These are phyloP conservation scores for Xylaria bambusicola DNA, from an alignment of 495 filamentous ascomycete species.

Conservation along the genomic window DNA sequence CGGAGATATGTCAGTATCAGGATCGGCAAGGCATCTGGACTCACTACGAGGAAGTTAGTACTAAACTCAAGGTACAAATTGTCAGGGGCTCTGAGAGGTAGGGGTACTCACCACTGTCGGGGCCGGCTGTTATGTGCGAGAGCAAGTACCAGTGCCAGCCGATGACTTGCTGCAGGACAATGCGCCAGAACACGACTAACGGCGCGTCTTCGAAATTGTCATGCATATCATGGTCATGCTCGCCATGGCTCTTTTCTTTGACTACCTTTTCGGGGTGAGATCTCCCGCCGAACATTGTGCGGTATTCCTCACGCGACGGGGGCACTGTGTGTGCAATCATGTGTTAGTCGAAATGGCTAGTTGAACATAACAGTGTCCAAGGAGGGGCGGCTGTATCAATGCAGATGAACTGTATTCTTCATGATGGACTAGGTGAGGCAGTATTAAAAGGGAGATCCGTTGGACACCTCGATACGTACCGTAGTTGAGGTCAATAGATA, in stretches of 20 bases:
- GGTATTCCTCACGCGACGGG: slow-evolving; percentile 39
- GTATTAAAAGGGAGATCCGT: not conserved
- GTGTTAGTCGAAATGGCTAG: not conserved
- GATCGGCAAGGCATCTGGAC: not conserved
- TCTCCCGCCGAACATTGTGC: slow-evolving; percentile 31
- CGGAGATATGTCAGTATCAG: too few relatives aligned
- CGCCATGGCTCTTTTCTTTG: not conserved
- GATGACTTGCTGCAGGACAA: slow-evolving; percentile 53
- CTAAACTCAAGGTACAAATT: not conserved
- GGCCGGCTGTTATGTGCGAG: slow-evolving; percentile 55
- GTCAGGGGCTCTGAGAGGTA: not conserved
- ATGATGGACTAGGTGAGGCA: slow-evolving; percentile 50
- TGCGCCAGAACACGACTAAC: slow-evolving; percentile 45
- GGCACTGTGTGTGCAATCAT: slow-evolving; percentile 37
- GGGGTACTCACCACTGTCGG: slow-evolving; percentile 28
- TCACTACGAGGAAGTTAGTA: not conserved
- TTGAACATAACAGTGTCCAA: too few relatives aligned
- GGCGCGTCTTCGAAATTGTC: slow-evolving; percentile 56
- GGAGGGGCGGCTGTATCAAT: too few relatives aligned
- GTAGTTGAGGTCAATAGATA: slow-evolving; percentile 59
- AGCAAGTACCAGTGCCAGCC: slow-evolving; percentile 58
- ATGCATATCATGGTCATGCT: slow-evolving; percentile 38
- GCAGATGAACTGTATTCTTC: slow-evolving; percentile 16
- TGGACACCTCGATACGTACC: too few relatives aligned
- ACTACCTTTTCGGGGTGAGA: not conserved